These are phyloP conservation scores for Cladosporium sp. DNA, from an alignment of 2,329 filamentous ascomycete genomes.

Conservation along the genomic window DNA sequence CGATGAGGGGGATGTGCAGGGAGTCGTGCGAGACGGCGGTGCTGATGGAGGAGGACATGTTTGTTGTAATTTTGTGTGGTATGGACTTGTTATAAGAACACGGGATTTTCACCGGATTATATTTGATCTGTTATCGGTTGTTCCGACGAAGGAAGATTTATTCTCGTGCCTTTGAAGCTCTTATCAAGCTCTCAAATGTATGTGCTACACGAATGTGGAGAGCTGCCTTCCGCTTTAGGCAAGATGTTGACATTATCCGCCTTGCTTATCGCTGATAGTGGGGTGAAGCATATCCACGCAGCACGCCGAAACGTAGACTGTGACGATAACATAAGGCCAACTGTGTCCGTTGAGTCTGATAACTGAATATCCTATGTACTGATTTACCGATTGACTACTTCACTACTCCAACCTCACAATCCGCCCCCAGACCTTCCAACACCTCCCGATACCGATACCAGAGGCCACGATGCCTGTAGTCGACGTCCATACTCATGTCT, in stretches of 20 bases:
- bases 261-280: conserved; percentile 2
- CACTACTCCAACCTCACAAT: not conserved
- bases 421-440: not conserved
- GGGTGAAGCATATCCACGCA: not conserved
- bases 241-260: conserved; percentile 10
- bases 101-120: not conserved
- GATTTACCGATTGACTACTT: not conserved
- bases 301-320: not conserved
- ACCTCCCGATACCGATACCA: not conserved
- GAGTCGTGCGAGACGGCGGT: conserved; percentile 11
- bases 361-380: not conserved
- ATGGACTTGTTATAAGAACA: not conserved
- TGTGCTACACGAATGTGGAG: not conserved
- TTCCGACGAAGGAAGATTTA: not conserved
- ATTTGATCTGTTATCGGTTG: not conserved
- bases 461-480: conserved; percentile 44
- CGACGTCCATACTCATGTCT: conserved; percentile 65
- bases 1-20: conserved; percentile 55
- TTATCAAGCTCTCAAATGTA: conserved; percentile 4
- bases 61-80: not conserved
- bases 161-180: not conserved
- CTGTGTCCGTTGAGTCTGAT: not conserved
- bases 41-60: conserved; percentile 4
- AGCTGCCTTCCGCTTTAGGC: conserved; percentile 10
- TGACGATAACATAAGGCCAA: not conserved